Percentiles rank a stretch among this genome's conserved stretches.
Conservation (phyloP, 2,329 filamentous ascomycete genomes). For the Myotisia sp. region DNA sequence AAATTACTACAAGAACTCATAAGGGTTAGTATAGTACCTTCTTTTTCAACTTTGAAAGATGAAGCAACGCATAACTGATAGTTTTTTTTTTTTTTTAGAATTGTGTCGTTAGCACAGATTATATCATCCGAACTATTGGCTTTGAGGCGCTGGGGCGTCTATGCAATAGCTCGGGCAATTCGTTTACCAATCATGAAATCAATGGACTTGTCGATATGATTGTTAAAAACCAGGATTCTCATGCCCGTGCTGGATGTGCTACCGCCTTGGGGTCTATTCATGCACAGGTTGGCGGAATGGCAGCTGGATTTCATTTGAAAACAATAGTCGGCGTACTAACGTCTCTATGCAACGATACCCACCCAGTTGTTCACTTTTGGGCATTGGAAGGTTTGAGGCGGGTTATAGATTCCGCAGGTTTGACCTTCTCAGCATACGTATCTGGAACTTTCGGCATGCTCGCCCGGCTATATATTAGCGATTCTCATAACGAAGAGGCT, state of each 20-base stretch:
- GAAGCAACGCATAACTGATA: background rate
- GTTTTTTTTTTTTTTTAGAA: constrained; percentile 25
- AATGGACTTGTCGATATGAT: constrained; percentile 89
- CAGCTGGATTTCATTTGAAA: constrained; percentile 87
- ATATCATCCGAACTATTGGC: constrained; percentile 70
- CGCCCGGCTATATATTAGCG: constrained; percentile 78
- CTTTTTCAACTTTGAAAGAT: background rate
- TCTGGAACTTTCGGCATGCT: constrained; percentile 85
- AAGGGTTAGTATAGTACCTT: constrained; percentile 45
- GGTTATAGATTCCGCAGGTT: constrained; percentile 78
- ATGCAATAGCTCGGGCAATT: constrained; percentile 70
- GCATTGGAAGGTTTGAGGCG: constrained; percentile 75
- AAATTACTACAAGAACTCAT: constrained; percentile 55
- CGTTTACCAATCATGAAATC: constrained; percentile 78
- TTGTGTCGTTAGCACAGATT: constrained; percentile 70
- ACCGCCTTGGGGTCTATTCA: constrained; percentile 89
- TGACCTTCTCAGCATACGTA: constrained; percentile 84
- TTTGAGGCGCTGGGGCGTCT: constrained; percentile 75
- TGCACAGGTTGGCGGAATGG: constrained; percentile 92
- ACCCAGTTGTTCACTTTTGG: constrained; percentile 93
- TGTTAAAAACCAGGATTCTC: constrained; percentile 82
- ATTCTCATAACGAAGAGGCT: constrained; percentile 79
- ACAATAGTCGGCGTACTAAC: constrained; percentile 97
- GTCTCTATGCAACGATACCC: constrained; percentile 89
- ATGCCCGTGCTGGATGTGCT: constrained; percentile 83